Base-by-base conservation (phyloP, 2,329 filamentous ascomycete species). In the Apiospora pterosperma region DNA sequence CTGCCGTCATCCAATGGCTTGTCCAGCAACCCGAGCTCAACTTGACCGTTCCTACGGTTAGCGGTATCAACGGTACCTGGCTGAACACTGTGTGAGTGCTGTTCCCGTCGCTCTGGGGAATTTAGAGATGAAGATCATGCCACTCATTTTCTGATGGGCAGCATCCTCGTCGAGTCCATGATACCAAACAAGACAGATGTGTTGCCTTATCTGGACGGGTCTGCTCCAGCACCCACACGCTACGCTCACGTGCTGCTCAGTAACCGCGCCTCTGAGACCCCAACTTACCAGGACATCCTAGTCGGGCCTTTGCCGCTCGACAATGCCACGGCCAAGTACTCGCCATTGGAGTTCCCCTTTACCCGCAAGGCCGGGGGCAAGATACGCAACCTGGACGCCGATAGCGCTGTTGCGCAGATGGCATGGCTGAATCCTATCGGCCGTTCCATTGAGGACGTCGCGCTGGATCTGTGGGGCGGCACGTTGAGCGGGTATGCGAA, bases 151-250 rank as follows among this genome's bases (percentile, higher is more conserved):
- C 23, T 48, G 42, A 28, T 16, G 16, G 16, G 0, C 41, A 75
- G 72, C 11, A 61, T 76, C 4, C 67, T 75, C 2, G 70, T 76
- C 1, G 81, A 83, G 69, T 66, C 79, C 0, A 72, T 83, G 61
- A 68, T 71, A 25, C 82, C 82, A 0, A 85, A 85, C 72, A 85
- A 85, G 73, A 82, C 81, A 0, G 81, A 82, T 64, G 79, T 76
- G 0, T 63, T 83, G 59, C 65, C 76, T 2, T 85, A 82, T 63
- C 70, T 85, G 1, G 80, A 84, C 36, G 75, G 74, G 2, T 66
- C 69, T 7, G 77, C 70, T 0, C 63, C 76, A 4, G 68, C 71
- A 1, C 81, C 82, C 1, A 63, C 69, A 2, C 74, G 79, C 21
- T 83, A 80, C 69, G 82, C 82, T 4, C 80, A 80, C 61, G 79